Percentiles rank a stretch among this genome's conserved stretches.
These are phyloP conservation scores for Pseudogymnoascus sp. DNA, from an alignment of 2,329 filamentous ascomycete species.

Conservation along the genomic window DNA sequence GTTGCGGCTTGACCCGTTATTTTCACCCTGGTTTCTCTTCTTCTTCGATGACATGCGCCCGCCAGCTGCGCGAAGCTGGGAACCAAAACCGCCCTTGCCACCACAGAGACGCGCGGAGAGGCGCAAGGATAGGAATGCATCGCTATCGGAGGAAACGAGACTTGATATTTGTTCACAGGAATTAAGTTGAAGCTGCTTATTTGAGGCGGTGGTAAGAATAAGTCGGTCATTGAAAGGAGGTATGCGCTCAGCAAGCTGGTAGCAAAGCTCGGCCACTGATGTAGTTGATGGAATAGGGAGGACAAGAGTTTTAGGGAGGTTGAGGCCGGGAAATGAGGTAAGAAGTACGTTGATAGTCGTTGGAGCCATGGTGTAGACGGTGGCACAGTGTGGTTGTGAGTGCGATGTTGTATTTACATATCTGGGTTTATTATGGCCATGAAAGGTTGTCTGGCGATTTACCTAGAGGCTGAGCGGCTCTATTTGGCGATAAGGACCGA, in stretches of 20 bases:
- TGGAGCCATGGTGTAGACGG: constrained; percentile 40
- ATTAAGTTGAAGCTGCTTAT: constrained; percentile 54
- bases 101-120: constrained; percentile 73
- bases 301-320: constrained; percentile 72
- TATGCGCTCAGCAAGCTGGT: constrained; percentile 52
- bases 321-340: constrained; percentile 73
- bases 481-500: constrained; percentile 6
- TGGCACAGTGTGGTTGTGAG: not conserved
- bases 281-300: constrained; percentile 62
- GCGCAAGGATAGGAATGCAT: constrained; percentile 73
- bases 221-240: constrained; percentile 52
- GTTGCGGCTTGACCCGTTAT: constrained; percentile 86
- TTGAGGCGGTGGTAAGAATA: constrained; percentile 74
- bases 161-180: constrained; percentile 50
- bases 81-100: constrained; percentile 96
- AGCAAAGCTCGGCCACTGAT: constrained; percentile 58
- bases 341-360: constrained; percentile 70
- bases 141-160: constrained; percentile 47
- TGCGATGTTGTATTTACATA: not conserved
- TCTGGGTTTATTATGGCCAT: not conserved
- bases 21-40: constrained; percentile 74
- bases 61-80: constrained; percentile 89
- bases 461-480: constrained; percentile 2
- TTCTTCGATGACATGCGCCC: constrained; percentile 93
- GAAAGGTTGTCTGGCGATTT: not conserved